A percentile compares a stretch with the other conserved stretches of the same genome.
Conservation (phyloP, 2,329 filamentous ascomycete genomes). For the Calonectria fujianensis region DNA sequence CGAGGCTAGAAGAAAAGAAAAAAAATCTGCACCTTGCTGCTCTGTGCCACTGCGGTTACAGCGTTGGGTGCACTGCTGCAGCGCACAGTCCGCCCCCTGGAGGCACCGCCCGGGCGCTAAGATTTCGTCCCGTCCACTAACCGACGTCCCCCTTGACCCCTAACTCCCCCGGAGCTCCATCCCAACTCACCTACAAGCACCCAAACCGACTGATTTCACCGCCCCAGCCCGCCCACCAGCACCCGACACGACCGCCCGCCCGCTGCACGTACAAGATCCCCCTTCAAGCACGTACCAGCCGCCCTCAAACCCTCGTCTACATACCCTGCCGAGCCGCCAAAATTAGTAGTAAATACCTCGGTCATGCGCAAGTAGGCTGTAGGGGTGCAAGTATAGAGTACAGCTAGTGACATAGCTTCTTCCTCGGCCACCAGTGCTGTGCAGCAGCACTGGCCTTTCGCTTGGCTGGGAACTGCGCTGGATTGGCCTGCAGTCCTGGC, state of each 20-base stretch:
- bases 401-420: not conserved
- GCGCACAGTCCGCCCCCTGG: conserved; percentile 25
- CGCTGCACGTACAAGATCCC: conserved; percentile 18
- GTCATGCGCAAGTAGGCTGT: not conserved
- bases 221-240: conserved; percentile 17
- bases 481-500: conserved; percentile 35
- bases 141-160: not conserved
- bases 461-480: conserved; percentile 20
- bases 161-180: conserved; percentile 22
- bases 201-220: conserved; percentile 35
- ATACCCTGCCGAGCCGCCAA: conserved; percentile 23
- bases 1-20: not conserved
- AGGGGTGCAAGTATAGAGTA: not conserved
- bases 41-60: conserved; percentile 17
- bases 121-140: conserved; percentile 17
- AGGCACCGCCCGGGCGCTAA: conserved; percentile 28
- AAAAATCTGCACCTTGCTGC: conserved; percentile 3
- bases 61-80: conserved; percentile 23
- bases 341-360: conserved; percentile 10
- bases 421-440: not conserved
- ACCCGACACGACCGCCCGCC: conserved; percentile 17
- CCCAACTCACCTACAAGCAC: conserved; percentile 19
- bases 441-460: conserved; percentile 25
- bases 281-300: conserved; percentile 25
- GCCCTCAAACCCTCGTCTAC: conserved; percentile 4